Percentiles rank a stretch among this genome's conserved stretches.
Evolutionary conservation across 2,329 filamentous ascomycete genomes (phyloP).

Genomic region (Sphaerulina vaccinii): DNA sequence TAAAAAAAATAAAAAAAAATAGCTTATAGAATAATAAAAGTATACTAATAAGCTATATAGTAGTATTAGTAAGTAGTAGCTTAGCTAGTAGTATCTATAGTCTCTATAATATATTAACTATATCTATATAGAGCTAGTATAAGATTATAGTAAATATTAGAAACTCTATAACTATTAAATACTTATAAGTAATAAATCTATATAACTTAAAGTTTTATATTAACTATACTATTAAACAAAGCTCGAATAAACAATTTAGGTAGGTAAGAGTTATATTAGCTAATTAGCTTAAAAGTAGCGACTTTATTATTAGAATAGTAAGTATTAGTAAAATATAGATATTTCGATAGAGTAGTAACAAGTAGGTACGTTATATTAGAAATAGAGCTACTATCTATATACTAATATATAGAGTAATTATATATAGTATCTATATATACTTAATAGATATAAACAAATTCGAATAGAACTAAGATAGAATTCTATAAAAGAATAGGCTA

Average conservation of each 20-base stretch:
- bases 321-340: slow-evolving; percentile 3
- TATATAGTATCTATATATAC: slow-evolving; percentile 6
- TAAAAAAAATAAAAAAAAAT: slow-evolving; percentile 8
- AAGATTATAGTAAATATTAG: background rate
- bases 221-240: slow-evolving; percentile 6
- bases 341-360: slow-evolving; percentile 2
- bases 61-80: slow-evolving; percentile 3
- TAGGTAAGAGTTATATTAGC: slow-evolving; percentile 5
- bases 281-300: slow-evolving; percentile 9
- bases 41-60: slow-evolving; percentile 10
- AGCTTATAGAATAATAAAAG: slow-evolving; percentile 10
- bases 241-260: slow-evolving; percentile 9
- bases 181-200: slow-evolving; percentile 1
- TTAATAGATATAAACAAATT: slow-evolving; percentile 12
- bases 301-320: slow-evolving; percentile 6
- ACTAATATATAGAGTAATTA: slow-evolving; percentile 1
- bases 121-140: background rate
- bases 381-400: slow-evolving; percentile 4
- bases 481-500: slow-evolving; percentile 5
- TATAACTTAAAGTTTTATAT: slow-evolving; percentile 7
- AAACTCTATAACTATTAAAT: background rate
- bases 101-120: background rate
- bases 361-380: background rate
- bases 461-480: slow-evolving; percentile 1
- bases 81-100: slow-evolving; percentile 11